Percentiles rank a stretch among this genome's conserved stretches.
Conservation (phyloP, 1,139 yeast genomes). For the Kurtzmaniella quercitrusa region DNA sequence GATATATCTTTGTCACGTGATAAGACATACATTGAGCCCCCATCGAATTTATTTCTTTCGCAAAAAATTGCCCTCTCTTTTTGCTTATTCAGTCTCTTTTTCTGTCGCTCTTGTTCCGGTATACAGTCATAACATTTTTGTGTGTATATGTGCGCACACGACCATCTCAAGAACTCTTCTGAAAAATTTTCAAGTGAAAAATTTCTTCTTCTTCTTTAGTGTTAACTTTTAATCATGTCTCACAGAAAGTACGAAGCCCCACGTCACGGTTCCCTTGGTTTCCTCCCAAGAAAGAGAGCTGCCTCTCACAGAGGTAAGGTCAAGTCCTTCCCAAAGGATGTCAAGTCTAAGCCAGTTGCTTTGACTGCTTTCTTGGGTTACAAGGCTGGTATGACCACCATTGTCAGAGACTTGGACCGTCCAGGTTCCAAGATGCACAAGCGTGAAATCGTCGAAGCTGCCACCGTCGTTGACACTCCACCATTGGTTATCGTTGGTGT, state of each 20-base stretch:
- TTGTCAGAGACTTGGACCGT: conserved; percentile 99
- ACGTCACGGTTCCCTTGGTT: conserved; percentile 99
- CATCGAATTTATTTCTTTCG: no score
- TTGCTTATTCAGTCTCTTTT: no score
- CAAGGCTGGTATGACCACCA: conserved; percentile 99
- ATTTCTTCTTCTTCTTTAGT: conserved; percentile 17
- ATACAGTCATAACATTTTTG: no score
- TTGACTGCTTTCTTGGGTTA: conserved; percentile 99
- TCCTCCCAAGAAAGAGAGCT: conserved; percentile 99
- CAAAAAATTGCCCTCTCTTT: no score
- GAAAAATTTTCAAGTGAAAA: conserved; percentile 1
- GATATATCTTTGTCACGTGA: no score
- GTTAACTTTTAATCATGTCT: conserved; percentile 61
- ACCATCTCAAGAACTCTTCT: background rate
- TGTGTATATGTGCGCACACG: background rate
- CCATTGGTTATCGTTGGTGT: conserved; percentile 99
- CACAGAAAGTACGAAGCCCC: conserved; percentile 99
- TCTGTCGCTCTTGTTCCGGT: no score
- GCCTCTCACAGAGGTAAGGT: conserved; percentile 98
- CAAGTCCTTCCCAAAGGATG: conserved; percentile 99
- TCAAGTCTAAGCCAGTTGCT: conserved; percentile 96
- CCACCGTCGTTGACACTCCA: conserved; percentile 98
- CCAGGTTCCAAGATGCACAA: conserved; percentile 99
- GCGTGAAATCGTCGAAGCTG: conserved; percentile 99
- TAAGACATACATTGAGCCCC: no score